Evolutionary conservation across 495 filamentous ascomycete genomes (phyloP).

Genomic region (Cudoniella acicularis): DNA sequence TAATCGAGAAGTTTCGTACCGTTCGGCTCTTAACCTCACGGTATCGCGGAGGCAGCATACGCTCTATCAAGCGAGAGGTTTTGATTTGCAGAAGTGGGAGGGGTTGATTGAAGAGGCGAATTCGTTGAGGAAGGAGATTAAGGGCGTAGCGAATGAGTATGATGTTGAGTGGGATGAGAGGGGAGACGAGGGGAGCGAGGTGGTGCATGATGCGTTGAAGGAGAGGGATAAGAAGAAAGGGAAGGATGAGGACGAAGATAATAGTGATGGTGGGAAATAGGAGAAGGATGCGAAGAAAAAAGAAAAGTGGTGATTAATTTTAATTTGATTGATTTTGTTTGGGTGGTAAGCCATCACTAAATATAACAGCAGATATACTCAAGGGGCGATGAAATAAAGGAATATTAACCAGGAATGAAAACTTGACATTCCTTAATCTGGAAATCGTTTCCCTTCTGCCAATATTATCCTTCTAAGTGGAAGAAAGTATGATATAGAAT

Average conservation of each 20-base stretch:
- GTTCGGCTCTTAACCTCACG: conserved; percentile 79
- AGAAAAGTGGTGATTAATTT: not conserved
- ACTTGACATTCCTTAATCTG: no score
- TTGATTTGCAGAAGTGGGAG: conserved; percentile 77
- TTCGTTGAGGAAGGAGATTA: conserved; percentile 73
- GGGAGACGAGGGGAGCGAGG: conserved; percentile 69
- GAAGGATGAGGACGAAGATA: conserved; percentile 34
- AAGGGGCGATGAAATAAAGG: no score
- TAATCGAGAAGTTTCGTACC: conserved; percentile 84
- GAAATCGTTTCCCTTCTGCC: no score
- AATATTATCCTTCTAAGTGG: no score
- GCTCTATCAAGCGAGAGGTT: conserved; percentile 69
- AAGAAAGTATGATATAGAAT: no score
- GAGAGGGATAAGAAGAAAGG: conserved; percentile 47
- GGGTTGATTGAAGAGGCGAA: conserved; percentile 78
- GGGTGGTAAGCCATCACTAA: no score
- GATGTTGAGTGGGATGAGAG: conserved; percentile 93
- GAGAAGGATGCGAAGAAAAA: conserved; percentile 29
- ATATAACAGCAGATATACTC: no score
- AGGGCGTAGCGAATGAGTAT: conserved; percentile 78
- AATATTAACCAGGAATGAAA: no score
- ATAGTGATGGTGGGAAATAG: conserved; percentile 36
- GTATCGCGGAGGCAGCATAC: conserved; percentile 72
- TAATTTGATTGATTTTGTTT: no score
- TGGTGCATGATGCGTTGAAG: conserved; percentile 67